Evolutionary conservation across 495 filamentous ascomycete species (phyloP).

Genomic region (Penicillium alfredii): DNA sequence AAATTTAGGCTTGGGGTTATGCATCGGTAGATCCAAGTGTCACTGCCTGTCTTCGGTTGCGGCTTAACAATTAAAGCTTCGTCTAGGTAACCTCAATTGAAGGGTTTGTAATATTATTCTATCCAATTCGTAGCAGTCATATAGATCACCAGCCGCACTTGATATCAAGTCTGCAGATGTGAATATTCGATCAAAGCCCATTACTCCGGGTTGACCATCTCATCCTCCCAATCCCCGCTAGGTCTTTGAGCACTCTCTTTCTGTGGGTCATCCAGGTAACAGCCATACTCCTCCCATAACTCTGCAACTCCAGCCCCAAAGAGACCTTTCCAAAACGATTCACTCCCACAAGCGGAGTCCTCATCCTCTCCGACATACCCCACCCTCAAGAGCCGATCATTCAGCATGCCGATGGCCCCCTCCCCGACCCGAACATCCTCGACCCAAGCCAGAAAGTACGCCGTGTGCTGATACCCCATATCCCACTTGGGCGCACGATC

Average conservation of each 20-base stretch:
- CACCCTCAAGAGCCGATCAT: constrained; percentile 57
- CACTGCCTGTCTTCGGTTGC: too few species aligned
- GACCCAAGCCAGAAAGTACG: constrained; percentile 74
- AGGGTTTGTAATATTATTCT: too few species aligned
- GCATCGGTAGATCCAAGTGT: too few species aligned
- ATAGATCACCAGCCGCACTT: too few species aligned
- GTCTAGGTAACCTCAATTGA: too few species aligned
- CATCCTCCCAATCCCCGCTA: constrained; percentile 26
- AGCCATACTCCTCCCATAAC: constrained; percentile 69
- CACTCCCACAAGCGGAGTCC: constrained; percentile 48
- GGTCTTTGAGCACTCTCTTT: neutral
- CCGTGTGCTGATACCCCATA: constrained; percentile 86
- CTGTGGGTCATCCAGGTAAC: constrained; percentile 27
- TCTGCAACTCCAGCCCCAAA: constrained; percentile 59
- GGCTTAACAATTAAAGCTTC: too few species aligned
- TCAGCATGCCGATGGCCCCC: constrained; percentile 67
- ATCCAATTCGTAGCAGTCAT: too few species aligned
- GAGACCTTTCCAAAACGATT: constrained; percentile 66
- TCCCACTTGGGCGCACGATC: constrained; percentile 63
- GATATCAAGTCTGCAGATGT: too few species aligned
- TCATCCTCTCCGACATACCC: constrained; percentile 35
- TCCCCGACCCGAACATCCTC: constrained; percentile 64
- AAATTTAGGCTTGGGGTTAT: too few species aligned
- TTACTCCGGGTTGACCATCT: constrained; percentile 21
- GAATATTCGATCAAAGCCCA: too few species aligned